Conservation (phyloP, 2,329 filamentous ascomycete genomes). For the Epichloe baconii region DNA sequence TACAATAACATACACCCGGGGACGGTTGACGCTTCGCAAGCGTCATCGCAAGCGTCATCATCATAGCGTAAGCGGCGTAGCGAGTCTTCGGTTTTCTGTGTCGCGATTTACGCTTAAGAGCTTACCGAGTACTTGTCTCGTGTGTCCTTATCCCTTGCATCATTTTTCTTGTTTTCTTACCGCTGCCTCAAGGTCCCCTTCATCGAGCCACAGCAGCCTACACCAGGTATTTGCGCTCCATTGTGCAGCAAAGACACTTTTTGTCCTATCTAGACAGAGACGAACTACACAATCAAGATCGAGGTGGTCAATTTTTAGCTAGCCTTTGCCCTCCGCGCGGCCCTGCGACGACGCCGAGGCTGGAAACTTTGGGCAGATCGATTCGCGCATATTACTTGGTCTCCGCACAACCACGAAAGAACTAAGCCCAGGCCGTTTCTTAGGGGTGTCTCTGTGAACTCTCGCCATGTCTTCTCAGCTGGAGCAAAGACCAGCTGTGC, state of each 20-base stretch:
- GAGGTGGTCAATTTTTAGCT: too few relatives aligned
- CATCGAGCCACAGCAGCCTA: not conserved
- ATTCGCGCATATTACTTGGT: too few relatives aligned
- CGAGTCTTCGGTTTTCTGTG: not conserved
- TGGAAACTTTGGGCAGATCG: too few relatives aligned
- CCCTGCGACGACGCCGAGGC: too few relatives aligned
- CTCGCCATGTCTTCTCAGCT: constrained; percentile 1
- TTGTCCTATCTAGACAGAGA: too few relatives aligned
- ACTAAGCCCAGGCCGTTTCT: too few relatives aligned
- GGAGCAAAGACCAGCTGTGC: constrained; percentile 27
- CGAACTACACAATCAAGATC: too few relatives aligned
- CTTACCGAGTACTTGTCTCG: not conserved
- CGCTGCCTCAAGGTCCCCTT: not conserved
- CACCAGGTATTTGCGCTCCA: not conserved
- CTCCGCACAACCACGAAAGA: too few relatives aligned
- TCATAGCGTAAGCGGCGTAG: not conserved
- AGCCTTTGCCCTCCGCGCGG: too few relatives aligned
- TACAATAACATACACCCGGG: not conserved
- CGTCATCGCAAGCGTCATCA: not conserved
- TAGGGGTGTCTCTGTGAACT: not conserved
- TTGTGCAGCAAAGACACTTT: too few relatives aligned
- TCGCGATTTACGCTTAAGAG: not conserved
- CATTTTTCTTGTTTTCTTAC: not conserved
- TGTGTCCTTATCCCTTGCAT: not conserved
- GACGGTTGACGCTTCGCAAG: not conserved